Conservation (phyloP, 2,329 filamentous ascomycete genomes). For the Fusarium foetens region DNA sequence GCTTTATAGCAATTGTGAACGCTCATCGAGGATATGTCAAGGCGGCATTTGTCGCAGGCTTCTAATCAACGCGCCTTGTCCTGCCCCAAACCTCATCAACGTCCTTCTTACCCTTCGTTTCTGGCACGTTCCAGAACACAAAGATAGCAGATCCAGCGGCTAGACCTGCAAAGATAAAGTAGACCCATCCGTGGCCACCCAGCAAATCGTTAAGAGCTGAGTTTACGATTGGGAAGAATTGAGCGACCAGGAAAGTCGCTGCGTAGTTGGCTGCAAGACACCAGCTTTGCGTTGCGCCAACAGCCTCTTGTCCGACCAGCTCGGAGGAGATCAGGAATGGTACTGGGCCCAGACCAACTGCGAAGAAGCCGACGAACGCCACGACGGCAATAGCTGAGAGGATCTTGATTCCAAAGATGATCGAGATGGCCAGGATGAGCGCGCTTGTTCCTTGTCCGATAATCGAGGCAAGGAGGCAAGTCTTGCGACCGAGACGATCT, state of each 20-base stretch:
- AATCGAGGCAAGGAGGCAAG: slow-evolving; percentile 84
- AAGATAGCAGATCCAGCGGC: slow-evolving; percentile 77
- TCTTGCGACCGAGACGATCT: slow-evolving; percentile 88
- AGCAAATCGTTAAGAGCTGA: slow-evolving; percentile 70
- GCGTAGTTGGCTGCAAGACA: slow-evolving; percentile 88
- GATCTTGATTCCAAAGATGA: slow-evolving; percentile 75
- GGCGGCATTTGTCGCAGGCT: background rate
- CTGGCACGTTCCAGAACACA: slow-evolving; percentile 79
- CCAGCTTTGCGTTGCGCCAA: slow-evolving; percentile 91
- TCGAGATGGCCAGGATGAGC: slow-evolving; percentile 81
- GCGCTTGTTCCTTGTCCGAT: slow-evolving; percentile 85
- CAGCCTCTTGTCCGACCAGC: slow-evolving; percentile 88
- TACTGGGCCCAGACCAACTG: slow-evolving; percentile 89
- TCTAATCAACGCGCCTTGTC: slow-evolving; percentile 62
- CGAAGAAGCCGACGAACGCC: slow-evolving; percentile 89
- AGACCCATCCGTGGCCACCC: slow-evolving; percentile 82
- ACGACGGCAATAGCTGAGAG: slow-evolving; percentile 85
- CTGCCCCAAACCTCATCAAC: slow-evolving; percentile 93
- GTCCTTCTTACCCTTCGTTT: slow-evolving; percentile 86
- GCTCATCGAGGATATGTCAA: background rate
- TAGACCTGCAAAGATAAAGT: slow-evolving; percentile 87
- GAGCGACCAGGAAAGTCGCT: slow-evolving; percentile 90
- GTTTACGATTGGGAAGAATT: slow-evolving; percentile 93
- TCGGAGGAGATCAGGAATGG: slow-evolving; percentile 95
- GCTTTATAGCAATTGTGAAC: background rate